Conservation (phyloP, 148 eudicot species). For the Diospyros lotus region DNA sequence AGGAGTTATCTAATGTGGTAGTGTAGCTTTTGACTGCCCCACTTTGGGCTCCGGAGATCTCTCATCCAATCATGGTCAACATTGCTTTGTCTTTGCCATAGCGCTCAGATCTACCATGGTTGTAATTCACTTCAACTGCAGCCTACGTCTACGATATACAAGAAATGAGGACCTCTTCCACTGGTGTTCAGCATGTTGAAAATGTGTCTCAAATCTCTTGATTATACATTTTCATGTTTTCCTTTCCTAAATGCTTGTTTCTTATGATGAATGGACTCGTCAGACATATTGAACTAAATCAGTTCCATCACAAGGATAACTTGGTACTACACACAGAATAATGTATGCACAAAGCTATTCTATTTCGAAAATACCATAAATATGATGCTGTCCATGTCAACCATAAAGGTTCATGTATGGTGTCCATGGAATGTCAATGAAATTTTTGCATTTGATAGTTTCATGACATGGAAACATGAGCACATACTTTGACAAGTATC, state of each 20-base stretch:
- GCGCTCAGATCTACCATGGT: too few relatives aligned
- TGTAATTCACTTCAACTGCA: too few relatives aligned
- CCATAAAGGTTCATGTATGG: not conserved
- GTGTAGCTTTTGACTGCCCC: too few relatives aligned
- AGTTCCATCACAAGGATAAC: too few relatives aligned
- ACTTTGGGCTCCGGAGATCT: too few relatives aligned
- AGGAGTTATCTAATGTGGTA: too few relatives aligned
- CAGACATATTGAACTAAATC: not conserved
- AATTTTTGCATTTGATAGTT: not conserved
- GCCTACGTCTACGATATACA: not conserved
- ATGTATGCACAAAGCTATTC: too few relatives aligned
- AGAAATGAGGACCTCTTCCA: too few relatives aligned
- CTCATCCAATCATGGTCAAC: too few relatives aligned
- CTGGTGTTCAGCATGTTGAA: not conserved
- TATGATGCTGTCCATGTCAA: not conserved
- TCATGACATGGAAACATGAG: not conserved
- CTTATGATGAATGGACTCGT: not conserved
- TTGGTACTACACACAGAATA: too few relatives aligned
- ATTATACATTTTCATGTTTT: not conserved
- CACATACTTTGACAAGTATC: not conserved
- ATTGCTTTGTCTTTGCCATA: too few relatives aligned
- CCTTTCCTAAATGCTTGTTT: not conserved
- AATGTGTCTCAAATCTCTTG: not conserved
- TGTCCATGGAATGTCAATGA: not conserved
- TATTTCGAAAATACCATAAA: not conserved